A percentile compares a stretch with the other conserved stretches of the same genome.
Evolutionary conservation across 805 yeast species (phyloP).

Genomic region (Saturnispora bothae): DNA sequence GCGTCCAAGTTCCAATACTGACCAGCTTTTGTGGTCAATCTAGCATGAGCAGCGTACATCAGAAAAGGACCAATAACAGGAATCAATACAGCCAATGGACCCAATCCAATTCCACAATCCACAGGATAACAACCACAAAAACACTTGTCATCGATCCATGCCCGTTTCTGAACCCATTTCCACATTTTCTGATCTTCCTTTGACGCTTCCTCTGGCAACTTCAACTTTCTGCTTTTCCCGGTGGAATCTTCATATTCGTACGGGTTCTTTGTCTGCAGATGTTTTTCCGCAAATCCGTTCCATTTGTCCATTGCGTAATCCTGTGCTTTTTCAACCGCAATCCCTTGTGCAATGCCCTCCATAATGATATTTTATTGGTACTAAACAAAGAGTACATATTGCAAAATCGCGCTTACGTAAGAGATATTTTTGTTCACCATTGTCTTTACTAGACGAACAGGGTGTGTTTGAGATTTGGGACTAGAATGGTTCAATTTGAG

Average conservation of each 20-base stretch:
- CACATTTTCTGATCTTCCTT: conserved; percentile 55
- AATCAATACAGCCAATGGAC: conserved; percentile 52
- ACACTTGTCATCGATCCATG: conserved; percentile 84
- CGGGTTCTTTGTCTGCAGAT: conserved; percentile 56
- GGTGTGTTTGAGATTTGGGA: no score
- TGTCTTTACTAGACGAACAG: background rate
- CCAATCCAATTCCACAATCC: conserved; percentile 71
- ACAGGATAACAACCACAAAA: conserved; percentile 68
- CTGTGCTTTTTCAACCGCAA: conserved; percentile 9
- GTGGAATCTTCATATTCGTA: conserved; percentile 39
- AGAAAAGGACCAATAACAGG: conserved; percentile 80
- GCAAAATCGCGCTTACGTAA: no score
- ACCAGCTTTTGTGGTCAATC: conserved; percentile 53
- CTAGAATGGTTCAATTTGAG: no score
- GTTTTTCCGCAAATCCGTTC: conserved; percentile 60
- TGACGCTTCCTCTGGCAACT: conserved; percentile 48
- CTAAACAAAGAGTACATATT: no score
- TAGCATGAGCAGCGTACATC: conserved; percentile 71
- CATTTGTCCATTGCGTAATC: conserved; percentile 37
- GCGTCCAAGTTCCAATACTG: conserved; percentile 47
- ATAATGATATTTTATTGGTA: no score
- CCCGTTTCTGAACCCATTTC: conserved; percentile 63
- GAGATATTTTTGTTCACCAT: no score
- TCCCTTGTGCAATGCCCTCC: conserved; percentile 11
- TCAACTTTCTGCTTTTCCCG: conserved; percentile 47